Evolutionary conservation across 495 filamentous ascomycete species (phyloP).

Genomic region (Neurospora sp.): DNA sequence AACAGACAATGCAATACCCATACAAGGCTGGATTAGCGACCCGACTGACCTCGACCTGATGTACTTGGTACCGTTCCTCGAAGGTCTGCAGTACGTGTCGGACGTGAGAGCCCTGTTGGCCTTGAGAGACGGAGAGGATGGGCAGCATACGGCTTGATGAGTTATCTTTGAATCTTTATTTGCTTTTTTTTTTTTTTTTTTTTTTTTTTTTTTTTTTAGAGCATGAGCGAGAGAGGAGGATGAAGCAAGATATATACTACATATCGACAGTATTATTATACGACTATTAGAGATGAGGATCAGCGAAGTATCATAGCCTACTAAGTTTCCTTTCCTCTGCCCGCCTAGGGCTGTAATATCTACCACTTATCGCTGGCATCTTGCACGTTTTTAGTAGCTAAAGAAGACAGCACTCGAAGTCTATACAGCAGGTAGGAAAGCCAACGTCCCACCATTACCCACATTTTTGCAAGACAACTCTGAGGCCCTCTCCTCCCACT

Average conservation of each 20-base stretch:
- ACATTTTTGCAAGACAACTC: neutral
- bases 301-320: neutral
- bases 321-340: neutral
- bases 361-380: neutral
- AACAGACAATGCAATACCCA: conserved; percentile 85
- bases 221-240: neutral
- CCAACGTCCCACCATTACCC: neutral
- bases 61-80: conserved; percentile 85
- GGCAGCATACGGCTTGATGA: conserved; percentile 36
- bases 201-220: neutral
- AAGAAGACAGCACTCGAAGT: neutral
- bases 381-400: neutral
- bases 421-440: neutral
- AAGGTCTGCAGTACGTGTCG: conserved; percentile 90
- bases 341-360: neutral
- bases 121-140: conserved; percentile 72
- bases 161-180: neutral
- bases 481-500: neutral
- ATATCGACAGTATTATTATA: neutral
- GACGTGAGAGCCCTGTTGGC: conserved; percentile 87
- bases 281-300: neutral
- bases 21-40: conserved; percentile 88
- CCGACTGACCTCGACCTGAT: conserved; percentile 84
- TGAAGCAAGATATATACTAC: neutral
- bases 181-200: neutral